Percentiles rank a stretch among this genome's conserved stretches.
phyloP scores from a whole-genome alignment of 2,329 filamentous ascomycete species.

The Colletotrichum tofieldiae region DNA sequence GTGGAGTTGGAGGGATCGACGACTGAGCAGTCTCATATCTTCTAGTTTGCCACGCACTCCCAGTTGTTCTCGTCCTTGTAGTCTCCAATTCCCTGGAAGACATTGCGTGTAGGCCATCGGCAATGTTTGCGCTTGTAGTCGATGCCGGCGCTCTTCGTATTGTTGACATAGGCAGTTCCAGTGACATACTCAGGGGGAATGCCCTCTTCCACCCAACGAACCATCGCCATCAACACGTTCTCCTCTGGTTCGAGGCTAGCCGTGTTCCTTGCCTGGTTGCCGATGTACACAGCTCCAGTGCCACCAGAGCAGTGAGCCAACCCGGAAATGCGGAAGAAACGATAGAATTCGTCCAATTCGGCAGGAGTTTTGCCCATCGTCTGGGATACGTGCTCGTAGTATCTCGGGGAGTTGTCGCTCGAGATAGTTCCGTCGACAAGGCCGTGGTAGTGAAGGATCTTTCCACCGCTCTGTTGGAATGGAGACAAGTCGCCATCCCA shows the following conservation, averaged over 20 bases:
- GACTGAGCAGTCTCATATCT: no score
- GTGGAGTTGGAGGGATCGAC: neutral
- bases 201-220: constrained; percentile 62
- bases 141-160: constrained; percentile 46
- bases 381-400: constrained; percentile 63
- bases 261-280: constrained; percentile 45
- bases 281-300: constrained; percentile 54
- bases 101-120: constrained; percentile 52
- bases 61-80: constrained; percentile 39
- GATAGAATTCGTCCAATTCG: constrained; percentile 61
- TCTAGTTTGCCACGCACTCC: constrained; percentile 24
- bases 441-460: constrained; percentile 65
- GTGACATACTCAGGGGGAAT: constrained; percentile 57
- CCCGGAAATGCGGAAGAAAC: constrained; percentile 68
- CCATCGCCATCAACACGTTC: constrained; percentile 62
- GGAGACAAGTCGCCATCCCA: constrained; percentile 56
- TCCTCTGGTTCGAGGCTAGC: constrained; percentile 53
- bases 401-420: constrained; percentile 60
- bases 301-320: constrained; percentile 67
- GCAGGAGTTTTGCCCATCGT: constrained; percentile 56
- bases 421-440: constrained; percentile 59
- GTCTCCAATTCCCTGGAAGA: constrained; percentile 45
- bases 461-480: constrained; percentile 58
- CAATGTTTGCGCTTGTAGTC: constrained; percentile 54
- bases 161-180: constrained; percentile 52